Base-by-base conservation (phyloP, 108 stramenopile species). In the Cyclotella baltica region DNA sequence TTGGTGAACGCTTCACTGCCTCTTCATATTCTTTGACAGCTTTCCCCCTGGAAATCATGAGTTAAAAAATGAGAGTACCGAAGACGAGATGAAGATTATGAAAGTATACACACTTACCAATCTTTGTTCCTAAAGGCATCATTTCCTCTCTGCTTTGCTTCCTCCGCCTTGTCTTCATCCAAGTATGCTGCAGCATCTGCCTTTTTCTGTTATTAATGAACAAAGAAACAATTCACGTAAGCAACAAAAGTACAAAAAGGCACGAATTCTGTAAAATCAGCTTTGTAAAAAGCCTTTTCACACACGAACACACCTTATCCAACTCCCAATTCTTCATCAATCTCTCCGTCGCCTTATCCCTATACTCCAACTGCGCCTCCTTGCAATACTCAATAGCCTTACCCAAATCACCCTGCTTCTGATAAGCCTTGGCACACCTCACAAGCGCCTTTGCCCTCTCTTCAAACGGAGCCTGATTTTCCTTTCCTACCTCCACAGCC, bases 111-210 rank as follows among this genome's bases (percentile, higher is more conserved):
- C 19, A 76, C 75, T 43, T 34, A 67, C 90, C 93, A 99, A 19
- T 96, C 76, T 75, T 96, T 86, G 50, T 83, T 89, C 59, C 98
- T 89, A 87, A 99, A 99, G 53, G 81, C 78, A 29, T 92, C 97
- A 82, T 99, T 99, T 35, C 98, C 99, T 43, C 93, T 76, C 87
- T 97, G 97, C 88, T 99, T 99, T 34, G 98, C 98, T 75, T 96
- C 99, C 59, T 94, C 87, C 6, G 97, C 99, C 93, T 96, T 95
- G 38, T 84, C 98, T 31, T 97, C 98, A 71, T 98, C 93, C 38
- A 96, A 89, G 72, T 99, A 99, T 9, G 92, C 94, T 13, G 85
- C 77, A 25, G 84, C 84, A 68, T 93, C 96, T 43, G 81, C 85
- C 87, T 99, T 97, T 79, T 90, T 93, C 83, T 48, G 6, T 6